A percentile compares a stretch with the other conserved stretches of the same genome.
Conservation (phyloP, 805 yeast genomes). For the Starmerella vitae region DNA sequence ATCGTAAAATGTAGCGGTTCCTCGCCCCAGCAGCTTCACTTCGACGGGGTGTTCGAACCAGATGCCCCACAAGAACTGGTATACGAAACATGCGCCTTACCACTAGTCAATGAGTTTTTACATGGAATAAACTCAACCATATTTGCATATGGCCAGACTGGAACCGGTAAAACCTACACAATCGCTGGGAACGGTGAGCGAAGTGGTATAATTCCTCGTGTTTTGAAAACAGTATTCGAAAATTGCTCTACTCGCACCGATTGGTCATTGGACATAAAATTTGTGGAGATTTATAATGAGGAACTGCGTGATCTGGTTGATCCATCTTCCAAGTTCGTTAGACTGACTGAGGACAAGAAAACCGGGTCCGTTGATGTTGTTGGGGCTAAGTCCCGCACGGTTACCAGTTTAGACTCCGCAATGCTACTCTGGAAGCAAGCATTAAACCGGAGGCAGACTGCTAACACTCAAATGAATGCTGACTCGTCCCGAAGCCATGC, state of each 20-base stretch:
- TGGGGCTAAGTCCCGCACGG: slow-evolving; percentile 44
- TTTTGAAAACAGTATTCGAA: slow-evolving; percentile 42
- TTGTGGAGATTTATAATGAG: slow-evolving; percentile 77
- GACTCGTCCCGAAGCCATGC: slow-evolving; percentile 69
- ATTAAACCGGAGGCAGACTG: slow-evolving; percentile 51
- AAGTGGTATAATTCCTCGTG: slow-evolving; percentile 56
- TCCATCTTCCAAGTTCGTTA: slow-evolving; percentile 36
- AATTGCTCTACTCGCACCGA: slow-evolving; percentile 27
- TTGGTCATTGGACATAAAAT: slow-evolving; percentile 53
- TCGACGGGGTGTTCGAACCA: slow-evolving; percentile 75
- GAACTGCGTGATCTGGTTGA: slow-evolving; percentile 59
- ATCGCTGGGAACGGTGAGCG: slow-evolving; percentile 43
- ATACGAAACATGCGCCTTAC: slow-evolving; percentile 54
- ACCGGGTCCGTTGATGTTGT: slow-evolving; percentile 38
- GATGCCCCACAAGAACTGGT: slow-evolving; percentile 58
- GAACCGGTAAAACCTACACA: slow-evolving; percentile 68
- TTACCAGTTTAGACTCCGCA: slow-evolving; percentile 40
- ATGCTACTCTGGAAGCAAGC: slow-evolving; percentile 42
- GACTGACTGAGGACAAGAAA: slow-evolving; percentile 41
- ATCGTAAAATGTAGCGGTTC: neutral
- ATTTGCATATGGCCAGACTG: slow-evolving; percentile 84
- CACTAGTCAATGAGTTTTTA: slow-evolving; percentile 52
- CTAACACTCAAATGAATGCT: slow-evolving; percentile 66
- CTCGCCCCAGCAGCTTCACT: slow-evolving; percentile 41
- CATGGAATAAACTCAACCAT: slow-evolving; percentile 49